A percentile compares a stretch with the other conserved stretches of the same genome.
phyloP scores from a whole-genome alignment of 805 yeast genomes.

The Monosporozyma unispora region DNA sequence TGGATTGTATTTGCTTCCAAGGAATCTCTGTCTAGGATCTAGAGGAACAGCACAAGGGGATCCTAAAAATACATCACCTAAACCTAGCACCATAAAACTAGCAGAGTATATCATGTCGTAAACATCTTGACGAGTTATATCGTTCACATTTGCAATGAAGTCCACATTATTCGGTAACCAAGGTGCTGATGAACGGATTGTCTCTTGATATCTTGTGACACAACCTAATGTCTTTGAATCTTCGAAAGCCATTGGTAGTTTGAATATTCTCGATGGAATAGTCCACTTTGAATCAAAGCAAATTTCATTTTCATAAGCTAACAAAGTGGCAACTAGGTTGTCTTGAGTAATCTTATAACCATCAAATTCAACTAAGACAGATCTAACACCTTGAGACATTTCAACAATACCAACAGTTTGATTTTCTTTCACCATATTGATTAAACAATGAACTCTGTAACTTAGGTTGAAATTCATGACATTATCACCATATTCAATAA shows the following conservation, averaged over 20 bases:
- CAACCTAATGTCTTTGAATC: slow-evolving; percentile 84
- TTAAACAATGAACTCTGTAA: slow-evolving; percentile 77
- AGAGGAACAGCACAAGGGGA: slow-evolving; percentile 98
- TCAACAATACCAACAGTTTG: slow-evolving; percentile 77
- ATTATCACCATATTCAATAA: slow-evolving; percentile 90
- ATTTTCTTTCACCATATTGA: slow-evolving; percentile 56
- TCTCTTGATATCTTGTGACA: slow-evolving; percentile 84
- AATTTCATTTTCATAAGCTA: slow-evolving; percentile 69
- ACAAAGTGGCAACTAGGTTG: slow-evolving; percentile 50
- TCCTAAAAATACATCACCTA: slow-evolving; percentile 95
- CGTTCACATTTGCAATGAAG: slow-evolving; percentile 84
- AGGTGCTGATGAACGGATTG: slow-evolving; percentile 87
- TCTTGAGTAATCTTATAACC: slow-evolving; percentile 53
- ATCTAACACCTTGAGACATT: slow-evolving; percentile 96
- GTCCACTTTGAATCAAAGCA: slow-evolving; percentile 73
- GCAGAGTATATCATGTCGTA: slow-evolving; percentile 83
- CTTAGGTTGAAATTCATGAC: slow-evolving; percentile 74
- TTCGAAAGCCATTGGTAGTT: slow-evolving; percentile 93
- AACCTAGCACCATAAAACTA: slow-evolving; percentile 82
- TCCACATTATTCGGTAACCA: slow-evolving; percentile 98
- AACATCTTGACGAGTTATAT: slow-evolving; percentile 64
- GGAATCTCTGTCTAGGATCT: slow-evolving; percentile 88
- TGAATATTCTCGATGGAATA: slow-evolving; percentile 72
- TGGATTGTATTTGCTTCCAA: slow-evolving; percentile 94
- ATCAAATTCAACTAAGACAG: slow-evolving; percentile 82